Conservation (phyloP, 495 filamentous ascomycete genomes). For the Penicillium samsonianum region DNA sequence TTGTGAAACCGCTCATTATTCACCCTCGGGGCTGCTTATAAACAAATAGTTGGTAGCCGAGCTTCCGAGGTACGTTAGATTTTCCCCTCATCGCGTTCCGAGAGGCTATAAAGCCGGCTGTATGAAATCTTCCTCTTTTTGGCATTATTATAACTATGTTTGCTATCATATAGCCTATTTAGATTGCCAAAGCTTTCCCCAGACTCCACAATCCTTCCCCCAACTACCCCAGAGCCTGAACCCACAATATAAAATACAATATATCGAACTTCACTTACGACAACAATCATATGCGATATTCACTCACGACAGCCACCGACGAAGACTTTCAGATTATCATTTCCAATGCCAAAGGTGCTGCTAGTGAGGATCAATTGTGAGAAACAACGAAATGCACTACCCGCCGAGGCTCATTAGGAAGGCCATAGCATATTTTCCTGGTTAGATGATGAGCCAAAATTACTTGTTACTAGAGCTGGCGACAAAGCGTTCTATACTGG, state of each 20-base stretch:
- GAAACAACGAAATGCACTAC: conserved; percentile 44
- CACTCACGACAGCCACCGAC: conserved; percentile 21
- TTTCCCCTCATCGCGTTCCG: neutral
- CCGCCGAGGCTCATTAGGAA: conserved; percentile 46
- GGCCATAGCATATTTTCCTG: conserved; percentile 46
- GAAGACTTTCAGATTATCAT: conserved; percentile 26
- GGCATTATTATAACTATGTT: too few relatives aligned
- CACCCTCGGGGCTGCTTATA: too few relatives aligned
- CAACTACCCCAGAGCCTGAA: neutral
- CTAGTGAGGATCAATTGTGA: conserved; percentile 41
- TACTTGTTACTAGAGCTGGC: conserved; percentile 52
- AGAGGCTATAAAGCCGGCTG: neutral
- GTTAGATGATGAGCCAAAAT: conserved; percentile 49
- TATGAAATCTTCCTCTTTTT: neutral
- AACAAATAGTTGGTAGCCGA: conserved; percentile 9
- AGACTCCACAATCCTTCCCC: neutral
- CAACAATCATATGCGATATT: conserved; percentile 6
- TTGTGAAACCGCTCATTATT: too few relatives aligned
- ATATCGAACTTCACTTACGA: neutral
- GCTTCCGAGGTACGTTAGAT: conserved; percentile 15
- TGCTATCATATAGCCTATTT: neutral
- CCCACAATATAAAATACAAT: neutral
- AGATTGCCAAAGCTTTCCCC: neutral
- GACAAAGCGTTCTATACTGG: conserved; percentile 55
- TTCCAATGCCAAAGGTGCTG: conserved; percentile 36